Evolutionary conservation across 2,329 filamentous ascomycete genomes (phyloP), one percentile per base, ranked within the genome.

Genomic region (Xylariaceae sp.): DNA sequence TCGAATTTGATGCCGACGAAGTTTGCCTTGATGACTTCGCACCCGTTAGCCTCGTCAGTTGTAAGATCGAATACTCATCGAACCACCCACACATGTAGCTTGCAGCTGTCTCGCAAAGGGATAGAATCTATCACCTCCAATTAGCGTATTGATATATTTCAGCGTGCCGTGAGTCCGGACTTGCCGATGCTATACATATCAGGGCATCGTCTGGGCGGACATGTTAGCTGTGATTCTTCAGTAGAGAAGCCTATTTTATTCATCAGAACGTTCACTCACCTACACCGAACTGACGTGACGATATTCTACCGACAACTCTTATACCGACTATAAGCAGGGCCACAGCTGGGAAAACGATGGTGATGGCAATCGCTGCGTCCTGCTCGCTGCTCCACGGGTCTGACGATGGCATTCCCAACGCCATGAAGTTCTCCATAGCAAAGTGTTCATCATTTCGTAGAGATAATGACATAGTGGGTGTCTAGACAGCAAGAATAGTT

Each of bases 121-220:
- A 65, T 7, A 67, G 48, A 12, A 55, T 45, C 63, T 65, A 46
- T 43, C 7, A 40, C 7, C 21, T 47, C 20, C 51, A 29, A 47
- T 57, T 16, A 57, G 52, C 40, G 20, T 26, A n/a, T 23, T 40
- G 21, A 37, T 32, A 37, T 3, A 16, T 37, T 37, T 3, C 32
- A 12, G 32, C 26, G 7, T 12, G 20, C 12, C 19, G 9, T 7
- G 20, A 20, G 12, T 19, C 32, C 12, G 16, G 16, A 42, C 58
- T 41, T 57, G 65, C 64, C 64, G 66, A 65, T 23, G 65, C 63
- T 54, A 60, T 55, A 52, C 62, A 64, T 37, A 62, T 56, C 18
- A 66, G 50, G 5, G 51, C 45, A 46, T 67, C 65, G 49, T 65
- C 63, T 65, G 44, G 56, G 50, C 14, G 19, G 40, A 37, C 7